Conservation (phyloP, 2,329 filamentous ascomycete species). For the Lachnellula arida region DNA sequence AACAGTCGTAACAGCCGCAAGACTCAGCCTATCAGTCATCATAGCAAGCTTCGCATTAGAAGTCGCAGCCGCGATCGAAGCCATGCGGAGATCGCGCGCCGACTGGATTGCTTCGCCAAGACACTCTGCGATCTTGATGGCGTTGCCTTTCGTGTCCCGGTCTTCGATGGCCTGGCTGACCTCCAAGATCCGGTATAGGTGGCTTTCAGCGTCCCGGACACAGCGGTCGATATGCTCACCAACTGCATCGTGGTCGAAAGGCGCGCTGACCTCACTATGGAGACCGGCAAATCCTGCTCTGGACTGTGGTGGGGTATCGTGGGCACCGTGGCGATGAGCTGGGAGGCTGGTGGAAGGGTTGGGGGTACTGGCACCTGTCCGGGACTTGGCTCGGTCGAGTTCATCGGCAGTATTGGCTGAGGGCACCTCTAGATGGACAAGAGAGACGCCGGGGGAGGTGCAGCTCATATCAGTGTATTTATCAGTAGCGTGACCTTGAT, state of each 20-base stretch:
- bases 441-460: not conserved
- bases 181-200: not conserved
- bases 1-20: not conserved
- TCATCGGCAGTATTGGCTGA: not conserved
- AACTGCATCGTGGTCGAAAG: not conserved
- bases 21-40: not conserved
- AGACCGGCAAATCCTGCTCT: not conserved
- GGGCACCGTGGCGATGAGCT: too few relatives aligned
- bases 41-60: not conserved
- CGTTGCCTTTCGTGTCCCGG: not conserved
- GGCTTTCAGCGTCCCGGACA: not conserved
- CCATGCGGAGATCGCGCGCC: constrained; percentile 1
- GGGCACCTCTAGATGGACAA: not conserved
- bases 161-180: not conserved
- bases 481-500: not conserved
- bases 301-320: not conserved
- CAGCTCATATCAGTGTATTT: not conserved
- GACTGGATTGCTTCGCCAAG: not conserved
- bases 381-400: not conserved
- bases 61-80: not conserved
- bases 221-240: not conserved
- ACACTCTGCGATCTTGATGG: not conserved
- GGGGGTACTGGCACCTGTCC: not conserved
- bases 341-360: not conserved
- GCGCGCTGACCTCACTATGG: not conserved